Evolutionary conservation across 345 rosid genomes (phyloP), one percentile per base, ranked within the genome.

Genomic region (Eucalyptus marginata): DNA sequence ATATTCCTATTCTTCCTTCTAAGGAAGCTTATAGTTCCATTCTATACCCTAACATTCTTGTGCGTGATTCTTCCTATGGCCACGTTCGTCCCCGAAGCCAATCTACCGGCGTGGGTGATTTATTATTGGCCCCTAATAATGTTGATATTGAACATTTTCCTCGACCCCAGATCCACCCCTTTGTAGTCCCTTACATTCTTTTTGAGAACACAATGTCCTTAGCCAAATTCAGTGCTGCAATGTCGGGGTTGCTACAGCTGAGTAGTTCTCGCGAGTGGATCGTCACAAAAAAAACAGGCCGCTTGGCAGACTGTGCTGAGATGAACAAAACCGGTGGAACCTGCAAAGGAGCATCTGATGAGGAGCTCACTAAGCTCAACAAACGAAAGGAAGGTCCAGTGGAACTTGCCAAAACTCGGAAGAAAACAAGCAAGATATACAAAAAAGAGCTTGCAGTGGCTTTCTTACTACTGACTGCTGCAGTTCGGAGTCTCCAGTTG

Each of bases 121-220:
- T 89, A 86, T 40, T 87, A 87, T 36, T 79, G 59, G 58, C 90
- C 90, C 18, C 29, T 89, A 22, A 31, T 83, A 20, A 87, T 89
- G 87, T 87, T 88, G 40, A 40, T 87, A 49, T 31, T 87, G 66
- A 89, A 89, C 85, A 43, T 83, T 43, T 33, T 89, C 62, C 90
- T 87, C 4, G 16, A 27, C 86, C 90, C 87, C 16, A 62, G 81
- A 54, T 89, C 90, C 84, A 46, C 62, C 36, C 87, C 89, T 10
- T 87, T 22, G 58, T 49, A 14, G 87, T 89, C 40, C 90, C 89
- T 56, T 81, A 87, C 88, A 86, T 89, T 52, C 88, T 86, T 51
- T 89, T 89, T 47, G 90, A 89, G 88, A 89, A 87, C 88, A 86
- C 90, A 36, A 87, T 89, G 90, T 89, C 90, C 58, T 43, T 89